These are phyloP conservation scores for Davidsoniella neocaledoniae DNA, from an alignment of 2,329 filamentous ascomycete species.

Conservation along the genomic window DNA sequence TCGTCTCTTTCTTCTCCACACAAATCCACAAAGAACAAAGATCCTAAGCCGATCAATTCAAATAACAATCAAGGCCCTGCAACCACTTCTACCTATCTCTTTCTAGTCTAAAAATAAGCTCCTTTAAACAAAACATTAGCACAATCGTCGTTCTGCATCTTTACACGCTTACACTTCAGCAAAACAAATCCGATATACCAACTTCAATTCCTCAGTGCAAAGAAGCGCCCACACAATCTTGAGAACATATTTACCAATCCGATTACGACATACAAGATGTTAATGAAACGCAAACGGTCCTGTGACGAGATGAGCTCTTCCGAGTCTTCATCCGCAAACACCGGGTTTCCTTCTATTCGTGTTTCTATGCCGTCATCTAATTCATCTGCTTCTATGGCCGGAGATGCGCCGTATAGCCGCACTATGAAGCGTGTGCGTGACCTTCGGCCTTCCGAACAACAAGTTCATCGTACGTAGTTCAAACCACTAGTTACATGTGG, in stretches of 20 bases:
- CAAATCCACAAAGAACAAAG: slow-evolving; percentile 1
- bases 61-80: too few relatives aligned
- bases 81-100: too few relatives aligned
- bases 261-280: slow-evolving; percentile 23
- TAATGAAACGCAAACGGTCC: slow-evolving; percentile 48
- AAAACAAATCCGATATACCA: too few relatives aligned
- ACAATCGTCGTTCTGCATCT: too few relatives aligned
- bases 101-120: too few relatives aligned
- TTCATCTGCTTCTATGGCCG: slow-evolving; percentile 9
- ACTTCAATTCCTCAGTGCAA: too few relatives aligned
- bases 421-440: slow-evolving; percentile 46
- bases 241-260: neutral
- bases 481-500: neutral
- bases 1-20: neutral
- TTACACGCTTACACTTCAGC: too few relatives aligned
- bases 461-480: slow-evolving; percentile 34
- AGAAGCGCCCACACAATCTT: neutral
- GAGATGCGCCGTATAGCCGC: slow-evolving; percentile 23
- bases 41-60: too few relatives aligned
- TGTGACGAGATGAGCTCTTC: slow-evolving; percentile 32
- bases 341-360: neutral
- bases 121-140: too few relatives aligned
- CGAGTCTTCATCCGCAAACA: slow-evolving; percentile 14
- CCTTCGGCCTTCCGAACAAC: slow-evolving; percentile 37
- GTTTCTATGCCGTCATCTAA: neutral